These are phyloP conservation scores for Aspergillus novofumigatus DNA, from an alignment of 2,329 filamentous ascomycete species.

Conservation along the genomic window DNA sequence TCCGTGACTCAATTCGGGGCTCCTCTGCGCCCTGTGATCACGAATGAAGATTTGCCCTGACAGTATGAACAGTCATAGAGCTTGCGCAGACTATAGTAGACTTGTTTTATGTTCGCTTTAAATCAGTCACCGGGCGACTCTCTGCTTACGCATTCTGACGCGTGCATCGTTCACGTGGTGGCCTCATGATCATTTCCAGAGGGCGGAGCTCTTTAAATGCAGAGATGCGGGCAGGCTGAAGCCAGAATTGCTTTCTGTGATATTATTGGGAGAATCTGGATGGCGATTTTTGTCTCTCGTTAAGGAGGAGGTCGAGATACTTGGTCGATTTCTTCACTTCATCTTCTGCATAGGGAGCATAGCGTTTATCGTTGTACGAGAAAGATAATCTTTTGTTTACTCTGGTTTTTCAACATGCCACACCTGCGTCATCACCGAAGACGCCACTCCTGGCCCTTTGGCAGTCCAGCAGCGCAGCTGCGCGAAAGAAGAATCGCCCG, in stretches of 20 bases:
- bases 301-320: conserved; percentile 2
- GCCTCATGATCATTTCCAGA: conserved; percentile 11
- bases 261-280: conserved; percentile 4
- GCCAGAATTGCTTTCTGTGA: background rate
- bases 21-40: background rate
- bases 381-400: background rate
- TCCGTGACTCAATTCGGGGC: conserved; percentile 1
- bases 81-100: background rate
- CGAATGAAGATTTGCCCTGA: background rate
- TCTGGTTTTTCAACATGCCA: conserved; percentile 18
- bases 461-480: conserved; percentile 20
- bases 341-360: background rate
- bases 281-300: conserved; percentile 5
- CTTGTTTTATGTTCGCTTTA: conserved; percentile 3
- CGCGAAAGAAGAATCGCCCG: conserved; percentile 17
- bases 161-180: conserved; percentile 19
- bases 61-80: background rate
- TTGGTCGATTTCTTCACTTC: background rate
- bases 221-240: background rate
- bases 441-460: conserved; percentile 37
- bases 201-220: conserved; percentile 16
- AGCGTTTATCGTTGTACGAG: background rate
- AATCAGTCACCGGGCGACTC: conserved; percentile 9
- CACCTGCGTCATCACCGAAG: conserved; percentile 26
- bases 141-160: conserved; percentile 8